Evolutionary conservation across 176 grass and related monocot genomes (phyloP), one percentile per base, ranked within the genome.

Genomic region (Lolium rigidum): DNA sequence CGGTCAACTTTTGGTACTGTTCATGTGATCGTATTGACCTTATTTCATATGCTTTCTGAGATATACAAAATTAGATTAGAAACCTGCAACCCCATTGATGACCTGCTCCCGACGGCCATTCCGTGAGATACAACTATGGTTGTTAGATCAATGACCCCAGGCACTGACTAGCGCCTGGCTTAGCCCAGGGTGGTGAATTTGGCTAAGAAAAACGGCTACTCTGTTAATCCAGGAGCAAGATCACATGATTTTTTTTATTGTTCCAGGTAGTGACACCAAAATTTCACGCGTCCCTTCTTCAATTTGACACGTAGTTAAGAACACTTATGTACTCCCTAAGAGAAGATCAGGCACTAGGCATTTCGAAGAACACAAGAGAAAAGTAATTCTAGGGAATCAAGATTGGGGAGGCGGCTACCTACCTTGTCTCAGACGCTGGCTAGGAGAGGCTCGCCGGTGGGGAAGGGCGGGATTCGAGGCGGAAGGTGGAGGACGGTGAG

Each of bases 371-470:
- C n/a, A n/a, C n/a, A n/a, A n/a, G 9, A 46, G 18, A 11, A 73
- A 73, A 24, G 43, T 13, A 73, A 48, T 73, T n/a, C n/a, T 73
- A 73, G 70, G 14, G 43, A 8, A 73, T 73, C n/a, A 43, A 73
- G 10, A 15, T 22, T 13, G 70, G 70, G 68, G 11, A 72, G 39
- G 69, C 69, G 69, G 69, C 69, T 72, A 72, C 69, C 41, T 22
- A 72, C 41, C 69, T 72, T 72, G 69, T 72, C 69, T 44, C 69
- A 47, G 69, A 13, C 70, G 11, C 41, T 6, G 10, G 69, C 38
- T 10, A 10, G 4, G 41, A 12, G 69, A 14, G 20, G 68, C 69
- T 3, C 70, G 70, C 41, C 70, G 20, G 41, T 47, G 43, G 41
- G 44, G 70, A 24, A 4, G 10, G 70, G 20, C 70, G 70, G 20